Evolutionary conservation across 192 early-diverging fungal genomes (phyloP), one percentile per base, ranked within the genome.

Genomic region (Spizellomyces sp.): DNA sequence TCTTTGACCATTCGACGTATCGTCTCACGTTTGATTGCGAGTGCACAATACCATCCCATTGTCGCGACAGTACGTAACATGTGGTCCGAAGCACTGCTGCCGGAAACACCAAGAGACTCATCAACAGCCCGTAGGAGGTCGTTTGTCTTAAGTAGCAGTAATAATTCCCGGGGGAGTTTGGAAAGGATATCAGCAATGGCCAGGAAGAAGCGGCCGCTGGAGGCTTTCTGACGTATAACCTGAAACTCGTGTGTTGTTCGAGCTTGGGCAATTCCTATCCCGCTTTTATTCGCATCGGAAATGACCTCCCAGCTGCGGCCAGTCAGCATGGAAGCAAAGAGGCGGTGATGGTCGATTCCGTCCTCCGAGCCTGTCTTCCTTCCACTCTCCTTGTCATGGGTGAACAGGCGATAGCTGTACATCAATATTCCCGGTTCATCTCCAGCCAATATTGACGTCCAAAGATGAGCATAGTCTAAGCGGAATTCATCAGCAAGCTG

Each of bases 91-190:
- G 47, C 52, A 15, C 48, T 64, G 4, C 36, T 48, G 10, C 47
- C 41, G 15, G 70, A 57, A n/a, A 86, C 81, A 48, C 77, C 79
- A 7, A 86, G 68, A 4, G 36, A 27, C 17, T 78, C 72, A 68
- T 86, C 84, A 17, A 86, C 80, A 50, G 77, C 85, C 44, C 94
- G 84, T 21, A 98, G 71, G 44, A 98, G 76, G 70, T 98, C 96
- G 76, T 96, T 94, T 5, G 94, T 95, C 74, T 96, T 98, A 68
- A 98, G 85, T 19, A 98, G 80, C 52, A 98, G 79, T 0, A 96
- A 79, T 15, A 98, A 80, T n/a, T 91, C 88, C 0, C 94, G 84
- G 0, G 96, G 94, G 27, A 95, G 85, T n/a, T 90, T 89, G 12
- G 92, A 86, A 46, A 98, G 72, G 12, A 96, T 88, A 19, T 90